Conservation (phyloP, 805 yeast genomes). For the Geotrichum ghanense region DNA sequence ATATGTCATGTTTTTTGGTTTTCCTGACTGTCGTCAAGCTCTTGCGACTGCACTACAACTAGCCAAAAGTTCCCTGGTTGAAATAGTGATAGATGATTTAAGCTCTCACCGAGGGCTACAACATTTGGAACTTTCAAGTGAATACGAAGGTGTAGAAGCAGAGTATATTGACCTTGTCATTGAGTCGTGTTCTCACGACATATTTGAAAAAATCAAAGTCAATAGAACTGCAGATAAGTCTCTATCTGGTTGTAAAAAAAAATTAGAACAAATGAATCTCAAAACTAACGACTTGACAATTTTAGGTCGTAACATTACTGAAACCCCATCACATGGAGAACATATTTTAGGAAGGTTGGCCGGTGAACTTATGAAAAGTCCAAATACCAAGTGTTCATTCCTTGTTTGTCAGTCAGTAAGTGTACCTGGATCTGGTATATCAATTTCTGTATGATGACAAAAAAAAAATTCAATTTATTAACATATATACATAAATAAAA, state of each 20-base stretch:
- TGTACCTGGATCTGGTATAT: too few relatives aligned
- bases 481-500: background rate
- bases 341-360: background rate
- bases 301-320: background rate
- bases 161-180: background rate
- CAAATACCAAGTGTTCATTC: background rate
- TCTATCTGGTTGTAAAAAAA: background rate
- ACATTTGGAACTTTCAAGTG: background rate
- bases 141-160: background rate
- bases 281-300: background rate
- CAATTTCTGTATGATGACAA: too few relatives aligned
- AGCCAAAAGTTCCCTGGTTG: conserved; percentile 8
- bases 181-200: background rate
- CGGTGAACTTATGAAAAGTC: background rate
- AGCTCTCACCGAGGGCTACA: background rate
- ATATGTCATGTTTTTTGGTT: conserved; percentile 11
- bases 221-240: background rate
- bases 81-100: conserved; percentile 9
- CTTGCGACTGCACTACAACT: conserved; percentile 11
- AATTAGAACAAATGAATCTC: background rate
- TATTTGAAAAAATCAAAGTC: background rate
- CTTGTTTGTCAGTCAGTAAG: background rate
- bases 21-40: conserved; percentile 8
- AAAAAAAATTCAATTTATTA: background rate
- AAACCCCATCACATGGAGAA: background rate